Evolutionary conservation across 129 eudicot genomes (phyloP), one percentile per base, ranked within the genome.

Genomic region (Oenanthe sinensis): DNA sequence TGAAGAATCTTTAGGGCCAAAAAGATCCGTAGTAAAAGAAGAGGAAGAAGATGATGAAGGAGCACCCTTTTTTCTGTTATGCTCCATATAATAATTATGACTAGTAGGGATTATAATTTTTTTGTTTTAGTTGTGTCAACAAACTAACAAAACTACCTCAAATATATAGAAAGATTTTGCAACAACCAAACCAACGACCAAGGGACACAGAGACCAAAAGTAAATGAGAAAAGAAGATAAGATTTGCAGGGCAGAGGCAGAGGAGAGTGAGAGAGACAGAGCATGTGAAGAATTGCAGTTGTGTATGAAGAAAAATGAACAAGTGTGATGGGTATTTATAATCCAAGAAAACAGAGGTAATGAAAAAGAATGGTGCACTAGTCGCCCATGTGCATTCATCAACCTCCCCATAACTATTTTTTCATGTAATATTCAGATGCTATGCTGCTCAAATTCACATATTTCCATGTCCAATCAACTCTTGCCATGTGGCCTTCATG

Each of bases 1-100:
- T 3, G 90, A 52, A 4, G 90, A 63, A 71, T 86, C 89, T 80
- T 91, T 91, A 8, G 98, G 98, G 82, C 97, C 97, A 79, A 93
- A 93, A 28, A 93, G 91, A 78, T 91, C 92, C 75, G 70, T 80
- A 22, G 97, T 82, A 58, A 90, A 86, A 26, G 91, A 87, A 24
- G 93, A 88, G 39, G 94, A 79, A 0, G 89, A 79, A 13, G 85
- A 85, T 4, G 81, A 44, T 6, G 81, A 44, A 60, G 55, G 77
- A 54, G 84, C 77, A 47, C 71, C 84, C 67, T 85, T 89, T 63
- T 91, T 90, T 76, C 83, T 78, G 43, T 40, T 81, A 77, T 85
- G 89, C 79, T 92, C 96, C 97, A 90, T 92, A 55, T 22, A 33
- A 33, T 33, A 33, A 0, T 33, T 15, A 39, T 40, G 4, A 10